Evolutionary conservation across 2,329 filamentous ascomycete species (phyloP).

Genomic region (Xylariaceae sp.): DNA sequence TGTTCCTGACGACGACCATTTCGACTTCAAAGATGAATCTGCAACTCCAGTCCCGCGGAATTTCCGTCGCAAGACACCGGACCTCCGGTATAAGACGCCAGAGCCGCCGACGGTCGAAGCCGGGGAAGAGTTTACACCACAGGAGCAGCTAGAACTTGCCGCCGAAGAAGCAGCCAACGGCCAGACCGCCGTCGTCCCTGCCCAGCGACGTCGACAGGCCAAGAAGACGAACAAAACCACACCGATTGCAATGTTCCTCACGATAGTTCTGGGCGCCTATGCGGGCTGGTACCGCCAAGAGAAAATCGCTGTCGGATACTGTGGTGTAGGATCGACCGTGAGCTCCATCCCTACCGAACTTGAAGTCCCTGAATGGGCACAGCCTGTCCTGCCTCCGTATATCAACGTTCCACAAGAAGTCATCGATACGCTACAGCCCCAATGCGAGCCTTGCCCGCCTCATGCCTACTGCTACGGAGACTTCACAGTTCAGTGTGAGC

Average conservation of each 20-base stretch:
- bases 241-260: constrained; percentile 66
- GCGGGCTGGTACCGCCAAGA: constrained; percentile 86
- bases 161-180: constrained; percentile 60
- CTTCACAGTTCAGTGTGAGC: constrained; percentile 74
- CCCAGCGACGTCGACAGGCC: constrained; percentile 35
- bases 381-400: constrained; percentile 41
- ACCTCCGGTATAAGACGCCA: constrained; percentile 30
- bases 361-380: constrained; percentile 40
- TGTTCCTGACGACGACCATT: constrained; percentile 48
- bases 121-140: constrained; percentile 90
- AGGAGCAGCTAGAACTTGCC: constrained; percentile 79
- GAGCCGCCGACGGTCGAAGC: constrained; percentile 51
- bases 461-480: constrained; percentile 86
- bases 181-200: constrained; percentile 40
- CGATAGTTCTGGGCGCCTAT: constrained; percentile 68
- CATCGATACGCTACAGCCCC: constrained; percentile 65
- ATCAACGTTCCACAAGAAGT: constrained; percentile 71
- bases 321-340: constrained; percentile 70
- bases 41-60: constrained; percentile 50
- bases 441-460: constrained; percentile 84
- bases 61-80: constrained; percentile 31
- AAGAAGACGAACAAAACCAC: constrained; percentile 49
- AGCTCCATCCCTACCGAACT: constrained; percentile 45
- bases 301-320: constrained; percentile 94
- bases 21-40: constrained; percentile 55